Evolutionary conservation across 306 rosid genomes (phyloP).

Genomic region (Sechiopsis laciniata): DNA sequence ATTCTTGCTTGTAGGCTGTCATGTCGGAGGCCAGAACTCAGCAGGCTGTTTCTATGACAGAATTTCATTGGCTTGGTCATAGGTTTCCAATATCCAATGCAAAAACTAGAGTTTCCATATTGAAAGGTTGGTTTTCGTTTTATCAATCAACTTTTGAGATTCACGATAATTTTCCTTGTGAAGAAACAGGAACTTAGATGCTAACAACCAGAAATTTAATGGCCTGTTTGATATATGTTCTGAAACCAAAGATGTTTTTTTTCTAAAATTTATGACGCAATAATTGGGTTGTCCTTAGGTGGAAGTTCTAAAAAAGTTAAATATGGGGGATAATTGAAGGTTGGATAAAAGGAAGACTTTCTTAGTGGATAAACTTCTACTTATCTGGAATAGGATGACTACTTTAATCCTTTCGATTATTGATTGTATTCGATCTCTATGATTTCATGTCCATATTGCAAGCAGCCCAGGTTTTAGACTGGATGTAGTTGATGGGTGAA

Average conservation of each 20-base stretch:
- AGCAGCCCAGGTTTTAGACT: not conserved
- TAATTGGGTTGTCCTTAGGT: not conserved
- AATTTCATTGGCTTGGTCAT: conserved; percentile 91
- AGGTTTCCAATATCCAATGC: conserved; percentile 91
- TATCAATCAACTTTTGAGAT: not conserved
- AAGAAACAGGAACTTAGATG: not conserved
- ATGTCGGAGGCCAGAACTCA: conserved; percentile 99
- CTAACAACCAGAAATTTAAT: not conserved
- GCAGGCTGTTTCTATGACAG: conserved; percentile 99
- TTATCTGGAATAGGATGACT: not conserved
- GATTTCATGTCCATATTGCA: conserved; percentile 10
- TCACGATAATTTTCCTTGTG: not conserved
- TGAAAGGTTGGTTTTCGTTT: conserved; percentile 55
- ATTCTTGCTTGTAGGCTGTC: conserved; percentile 62
- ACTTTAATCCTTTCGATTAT: not conserved
- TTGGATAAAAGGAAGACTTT: not conserved
- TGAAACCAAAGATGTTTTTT: not conserved
- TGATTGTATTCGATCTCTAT: not conserved
- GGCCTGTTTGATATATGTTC: not conserved
- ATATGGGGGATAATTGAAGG: not conserved
- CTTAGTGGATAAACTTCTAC: not conserved
- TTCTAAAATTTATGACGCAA: conserved; percentile 7
- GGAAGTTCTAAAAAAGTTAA: not conserved
- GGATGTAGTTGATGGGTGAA: not conserved
- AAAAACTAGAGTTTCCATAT: conserved; percentile 87